Base-by-base conservation (phyloP, 176 grass and related monocot genomes). In the Guadua angustifolia region DNA sequence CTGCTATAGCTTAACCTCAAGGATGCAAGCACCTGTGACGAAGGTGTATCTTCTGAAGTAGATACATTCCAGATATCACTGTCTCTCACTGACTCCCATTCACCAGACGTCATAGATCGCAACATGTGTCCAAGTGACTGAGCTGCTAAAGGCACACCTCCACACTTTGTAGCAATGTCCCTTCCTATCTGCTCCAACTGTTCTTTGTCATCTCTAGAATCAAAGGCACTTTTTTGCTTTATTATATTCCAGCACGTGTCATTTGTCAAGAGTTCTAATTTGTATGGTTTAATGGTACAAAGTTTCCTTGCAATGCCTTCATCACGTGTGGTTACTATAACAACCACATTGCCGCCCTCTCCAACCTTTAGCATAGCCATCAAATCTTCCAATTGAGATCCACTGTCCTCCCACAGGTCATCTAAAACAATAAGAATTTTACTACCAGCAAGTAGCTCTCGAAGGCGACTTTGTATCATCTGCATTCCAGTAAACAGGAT, bases 101-200 rank as follows among this genome's bases (percentile, higher is more conserved):
- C 26, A 67, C 1, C 29, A 61, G 0, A 16, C 0, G 15, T 45
- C 5, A 22, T 32, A 1, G 14, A 8, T 13, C 21, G n/a, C 7
- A 90, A 32, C 36, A 49, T 83, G 49, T 82, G 19, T 0, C 88
- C 88, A 29, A 90, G n/a, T 6, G 1, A 67, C 17, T 80, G 49
- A 32, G 88, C 88, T 26, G 71, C 84, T 58, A 90, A 59, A 2
- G 84, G 55, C n/a, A 90, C 39, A 44, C 88, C 79, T 14, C 22
- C 40, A 9, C 88, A 90, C 8, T 74, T 89, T 3, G 1, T 52
- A 8, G 68, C 88, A 21, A 90, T 87, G 0, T 56, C 88, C 38
- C 5, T 79, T 69, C 69, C 73, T 14, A 46, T 53, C 0, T 7
- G 11, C 17, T 71, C 29, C 21, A 71, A 22, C 0, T 5, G 0